These are phyloP conservation scores for Atalantia buxifolia DNA, from an alignment of 345 rosid genomes.

Conservation along the genomic window DNA sequence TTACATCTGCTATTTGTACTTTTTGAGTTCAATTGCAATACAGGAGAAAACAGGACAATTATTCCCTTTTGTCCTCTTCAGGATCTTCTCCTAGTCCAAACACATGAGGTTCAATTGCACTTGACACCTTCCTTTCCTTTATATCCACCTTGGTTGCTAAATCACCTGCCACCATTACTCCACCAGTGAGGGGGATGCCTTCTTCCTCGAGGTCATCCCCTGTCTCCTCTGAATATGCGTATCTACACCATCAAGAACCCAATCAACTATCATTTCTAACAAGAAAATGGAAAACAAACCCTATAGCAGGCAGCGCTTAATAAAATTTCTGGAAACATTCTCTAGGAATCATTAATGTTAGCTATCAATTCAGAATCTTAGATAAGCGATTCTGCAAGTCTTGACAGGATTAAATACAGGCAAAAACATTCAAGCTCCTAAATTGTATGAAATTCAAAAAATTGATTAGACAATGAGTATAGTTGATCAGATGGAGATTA, in stretches of 20 bases:
- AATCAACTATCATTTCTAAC: background rate
- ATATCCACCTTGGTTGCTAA: constrained; percentile 32
- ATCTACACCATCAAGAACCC: constrained; percentile 23
- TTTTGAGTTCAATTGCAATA: background rate
- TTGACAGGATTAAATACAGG: background rate
- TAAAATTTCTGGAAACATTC: background rate
- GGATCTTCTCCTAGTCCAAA: constrained; percentile 30
- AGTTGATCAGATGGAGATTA: background rate
- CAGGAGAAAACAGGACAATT: background rate
- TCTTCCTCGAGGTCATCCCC: constrained; percentile 39
- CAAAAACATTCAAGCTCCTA: background rate
- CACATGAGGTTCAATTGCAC: constrained; percentile 24
- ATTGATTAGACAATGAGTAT: too few relatives aligned
- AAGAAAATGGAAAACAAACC: background rate
- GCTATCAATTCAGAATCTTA: background rate
- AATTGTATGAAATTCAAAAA: background rate
- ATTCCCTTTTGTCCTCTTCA: constrained; percentile 38
- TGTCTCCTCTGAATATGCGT: constrained; percentile 33
- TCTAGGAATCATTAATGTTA: background rate
- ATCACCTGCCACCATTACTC: constrained; percentile 30
- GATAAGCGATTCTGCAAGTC: background rate
- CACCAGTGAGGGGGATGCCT: constrained; percentile 28
- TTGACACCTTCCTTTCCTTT: constrained; percentile 31
- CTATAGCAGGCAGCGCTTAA: background rate
- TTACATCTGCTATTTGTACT: background rate